A percentile compares a stretch with the other conserved stretches of the same genome.
These are phyloP conservation scores for Colletotrichum incanum DNA, from an alignment of 2,329 filamentous ascomycete genomes.

Conservation along the genomic window DNA sequence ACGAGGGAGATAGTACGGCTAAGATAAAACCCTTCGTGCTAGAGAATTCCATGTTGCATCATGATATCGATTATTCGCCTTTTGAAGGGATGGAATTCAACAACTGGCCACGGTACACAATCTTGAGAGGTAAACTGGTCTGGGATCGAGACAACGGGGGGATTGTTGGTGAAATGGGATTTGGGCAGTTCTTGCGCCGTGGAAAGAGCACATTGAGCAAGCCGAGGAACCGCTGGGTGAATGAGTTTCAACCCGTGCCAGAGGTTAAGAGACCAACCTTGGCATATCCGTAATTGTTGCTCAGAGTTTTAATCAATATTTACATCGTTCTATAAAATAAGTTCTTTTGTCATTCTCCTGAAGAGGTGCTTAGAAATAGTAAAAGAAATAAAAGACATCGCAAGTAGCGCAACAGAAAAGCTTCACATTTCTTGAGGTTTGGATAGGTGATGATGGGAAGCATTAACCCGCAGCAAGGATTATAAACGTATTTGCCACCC, in stretches of 20 bases:
- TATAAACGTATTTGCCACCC: too few species aligned
- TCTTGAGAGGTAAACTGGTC: slow-evolving; percentile 71
- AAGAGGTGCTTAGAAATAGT: background rate
- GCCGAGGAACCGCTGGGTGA: slow-evolving; percentile 44
- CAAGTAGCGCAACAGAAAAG: background rate
- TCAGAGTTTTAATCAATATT: too few species aligned
- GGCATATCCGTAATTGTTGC: background rate
- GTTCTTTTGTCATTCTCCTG: background rate
- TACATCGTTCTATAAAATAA: too few species aligned
- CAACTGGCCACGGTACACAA: slow-evolving; percentile 75
- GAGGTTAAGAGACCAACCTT: background rate
- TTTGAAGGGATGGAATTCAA: slow-evolving; percentile 70
- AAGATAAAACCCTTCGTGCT: slow-evolving; percentile 55
- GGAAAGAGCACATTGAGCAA: slow-evolving; percentile 47
- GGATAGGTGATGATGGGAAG: too few species aligned
- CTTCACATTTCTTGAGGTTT: too few species aligned
- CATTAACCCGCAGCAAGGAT: too few species aligned
- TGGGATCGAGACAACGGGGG: slow-evolving; percentile 71
- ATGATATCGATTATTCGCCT: slow-evolving; percentile 75
- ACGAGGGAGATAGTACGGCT: slow-evolving; percentile 48
- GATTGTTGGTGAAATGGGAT: slow-evolving; percentile 62
- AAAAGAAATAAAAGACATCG: background rate
- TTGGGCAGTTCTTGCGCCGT: slow-evolving; percentile 65
- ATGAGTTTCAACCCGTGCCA: slow-evolving; percentile 30
- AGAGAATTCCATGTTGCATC: slow-evolving; percentile 70